Percentiles rank a stretch among this genome's conserved stretches.
phyloP scores from a whole-genome alignment of 1,284 basidiomycete genomes.

The Sporisorium sorghi region DNA sequence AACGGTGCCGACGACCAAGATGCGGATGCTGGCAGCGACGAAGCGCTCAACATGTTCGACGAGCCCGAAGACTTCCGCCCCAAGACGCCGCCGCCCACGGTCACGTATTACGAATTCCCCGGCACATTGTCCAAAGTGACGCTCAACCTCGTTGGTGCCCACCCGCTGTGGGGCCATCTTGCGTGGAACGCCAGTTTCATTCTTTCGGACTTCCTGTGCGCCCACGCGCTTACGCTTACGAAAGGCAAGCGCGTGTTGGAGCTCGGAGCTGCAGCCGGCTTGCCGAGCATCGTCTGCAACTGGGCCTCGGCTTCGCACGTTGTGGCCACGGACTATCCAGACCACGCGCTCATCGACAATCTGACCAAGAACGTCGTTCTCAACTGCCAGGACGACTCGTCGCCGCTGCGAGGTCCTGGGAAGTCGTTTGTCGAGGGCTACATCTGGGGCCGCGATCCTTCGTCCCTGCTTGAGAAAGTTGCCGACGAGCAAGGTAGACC shows the following conservation, averaged over 20 bases:
- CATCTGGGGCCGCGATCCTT: constrained; percentile 83
- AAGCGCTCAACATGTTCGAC: constrained; percentile 58
- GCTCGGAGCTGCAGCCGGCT: constrained; percentile 89
- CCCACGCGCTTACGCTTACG: constrained; percentile 71
- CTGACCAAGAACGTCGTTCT: constrained; percentile 77
- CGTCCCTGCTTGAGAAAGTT: constrained; percentile 73
- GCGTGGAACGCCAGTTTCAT: constrained; percentile 75
- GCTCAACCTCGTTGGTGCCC: constrained; percentile 83
- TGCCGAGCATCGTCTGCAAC: constrained; percentile 74
- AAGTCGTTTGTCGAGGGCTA: constrained; percentile 75
- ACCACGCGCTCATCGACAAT: constrained; percentile 81
- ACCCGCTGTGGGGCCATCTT: constrained; percentile 91
- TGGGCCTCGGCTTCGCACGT: constrained; percentile 72
- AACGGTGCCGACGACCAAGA: constrained; percentile 2
- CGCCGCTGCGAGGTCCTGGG: constrained; percentile 34
- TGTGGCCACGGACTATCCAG: constrained; percentile 92
- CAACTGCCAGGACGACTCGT: constrained; percentile 73
- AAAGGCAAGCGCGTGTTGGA: constrained; percentile 77
- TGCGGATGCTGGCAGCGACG: constrained; percentile 3
- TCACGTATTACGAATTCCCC: constrained; percentile 48
- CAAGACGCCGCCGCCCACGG: constrained; percentile 62
- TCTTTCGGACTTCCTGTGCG: constrained; percentile 68
- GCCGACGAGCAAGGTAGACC: constrained; percentile 37
- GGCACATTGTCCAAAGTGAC: constrained; percentile 39
- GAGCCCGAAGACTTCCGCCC: constrained; percentile 66